Evolutionary conservation across 164 flowering plant species (phyloP).

Genomic region (Paratinospora sagittata): DNA sequence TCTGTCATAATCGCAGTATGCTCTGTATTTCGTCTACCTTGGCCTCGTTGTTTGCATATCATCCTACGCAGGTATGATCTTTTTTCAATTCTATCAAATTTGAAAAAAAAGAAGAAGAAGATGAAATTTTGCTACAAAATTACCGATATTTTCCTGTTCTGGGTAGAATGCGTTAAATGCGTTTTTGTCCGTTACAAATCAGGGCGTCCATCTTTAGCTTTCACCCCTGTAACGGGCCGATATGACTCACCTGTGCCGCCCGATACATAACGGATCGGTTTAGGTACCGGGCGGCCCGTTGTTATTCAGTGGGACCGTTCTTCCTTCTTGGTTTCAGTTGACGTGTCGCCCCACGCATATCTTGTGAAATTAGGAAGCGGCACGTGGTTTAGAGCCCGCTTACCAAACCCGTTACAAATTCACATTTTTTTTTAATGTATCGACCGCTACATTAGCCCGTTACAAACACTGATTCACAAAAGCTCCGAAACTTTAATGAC

Average conservation of each 20-base stretch:
- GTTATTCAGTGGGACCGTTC: background rate
- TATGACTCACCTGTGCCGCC: slow-evolving; percentile 3
- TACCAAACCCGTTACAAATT: background rate
- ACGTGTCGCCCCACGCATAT: background rate
- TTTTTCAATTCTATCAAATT: background rate
- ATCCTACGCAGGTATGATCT: slow-evolving; percentile 73
- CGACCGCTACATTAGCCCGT: background rate
- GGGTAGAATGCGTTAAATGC: background rate
- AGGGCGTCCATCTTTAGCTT: background rate
- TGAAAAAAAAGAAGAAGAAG: too few relatives aligned
- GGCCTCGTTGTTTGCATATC: slow-evolving; percentile 86
- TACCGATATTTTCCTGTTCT: background rate
- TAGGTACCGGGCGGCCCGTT: slow-evolving; percentile 6
- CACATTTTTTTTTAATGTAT: background rate
- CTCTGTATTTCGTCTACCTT: slow-evolving; percentile 87
- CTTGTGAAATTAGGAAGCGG: background rate
- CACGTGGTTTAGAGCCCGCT: background rate
- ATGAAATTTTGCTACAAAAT: background rate
- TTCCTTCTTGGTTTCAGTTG: background rate
- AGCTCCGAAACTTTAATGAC: background rate
- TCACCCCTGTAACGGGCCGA: background rate
- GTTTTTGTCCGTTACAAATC: background rate
- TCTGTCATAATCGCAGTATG: slow-evolving; percentile 54
- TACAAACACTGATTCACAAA: background rate
- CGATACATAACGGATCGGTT: background rate